Percentiles rank a stretch among this genome's conserved stretches.
Conservation (phyloP, 176 grass and related monocot genomes). For the Metroxylon sagu region DNA sequence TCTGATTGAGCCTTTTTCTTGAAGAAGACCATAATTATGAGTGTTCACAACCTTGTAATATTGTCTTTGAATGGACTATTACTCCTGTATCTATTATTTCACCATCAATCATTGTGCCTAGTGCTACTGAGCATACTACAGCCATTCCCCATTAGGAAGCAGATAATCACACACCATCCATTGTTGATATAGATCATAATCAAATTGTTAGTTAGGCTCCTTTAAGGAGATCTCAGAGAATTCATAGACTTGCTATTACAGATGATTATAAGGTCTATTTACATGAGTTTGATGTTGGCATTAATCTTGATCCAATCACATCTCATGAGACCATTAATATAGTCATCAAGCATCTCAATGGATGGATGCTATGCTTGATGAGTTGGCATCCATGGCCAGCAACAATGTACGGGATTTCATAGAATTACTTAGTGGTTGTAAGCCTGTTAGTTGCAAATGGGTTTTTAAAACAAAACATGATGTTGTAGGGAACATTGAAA, state of each 20-base stretch:
- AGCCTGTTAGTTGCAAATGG: background rate
- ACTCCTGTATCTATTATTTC: no score
- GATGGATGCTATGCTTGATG: constrained; percentile 1
- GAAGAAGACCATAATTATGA: no score
- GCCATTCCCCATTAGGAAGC: no score
- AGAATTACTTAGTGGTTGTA: background rate
- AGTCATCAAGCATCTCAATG: background rate
- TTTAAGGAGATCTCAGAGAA: background rate
- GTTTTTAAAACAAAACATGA: constrained; percentile 1
- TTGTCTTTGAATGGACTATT: no score
- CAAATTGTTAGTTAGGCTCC: no score
- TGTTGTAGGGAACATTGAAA: constrained; percentile 1
- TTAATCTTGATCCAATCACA: constrained; percentile 2
- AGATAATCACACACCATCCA: no score
- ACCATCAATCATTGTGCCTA: no score
- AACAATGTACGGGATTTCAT: constrained; percentile 9
- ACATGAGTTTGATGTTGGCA: constrained; percentile 5
- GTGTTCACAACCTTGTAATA: no score
- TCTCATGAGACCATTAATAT: constrained; percentile 10
- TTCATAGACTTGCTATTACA: background rate
- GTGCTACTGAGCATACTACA: no score
- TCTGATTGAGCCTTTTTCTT: no score
- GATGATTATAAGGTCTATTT: constrained; percentile 15
- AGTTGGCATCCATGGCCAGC: constrained; percentile 4
- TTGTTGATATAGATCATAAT: no score